Conservation (phyloP, 2,329 filamentous ascomycete genomes). For the Orbilia ellipsospora region DNA sequence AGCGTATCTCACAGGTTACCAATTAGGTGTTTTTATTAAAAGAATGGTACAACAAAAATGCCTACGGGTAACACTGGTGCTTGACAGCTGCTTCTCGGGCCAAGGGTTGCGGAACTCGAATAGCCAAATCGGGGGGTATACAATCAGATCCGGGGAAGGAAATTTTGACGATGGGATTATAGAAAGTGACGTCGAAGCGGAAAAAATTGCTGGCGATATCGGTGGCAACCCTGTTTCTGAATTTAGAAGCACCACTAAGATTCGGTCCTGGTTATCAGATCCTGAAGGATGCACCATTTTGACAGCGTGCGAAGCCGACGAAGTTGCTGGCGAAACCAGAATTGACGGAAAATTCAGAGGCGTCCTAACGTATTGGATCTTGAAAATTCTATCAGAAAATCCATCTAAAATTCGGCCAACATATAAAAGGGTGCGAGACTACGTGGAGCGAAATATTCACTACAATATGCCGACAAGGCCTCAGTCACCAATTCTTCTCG, state of each 20-base stretch:
- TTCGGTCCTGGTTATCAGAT: constrained; percentile 26
- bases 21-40: constrained; percentile 26
- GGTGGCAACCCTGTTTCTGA: not conserved
- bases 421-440: constrained; percentile 13
- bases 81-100: constrained; percentile 46
- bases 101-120: constrained; percentile 1
- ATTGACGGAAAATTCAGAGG: constrained; percentile 4
- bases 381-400: constrained; percentile 3
- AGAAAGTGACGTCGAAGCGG: not conserved
- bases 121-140: not conserved
- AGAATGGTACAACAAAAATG: constrained; percentile 26
- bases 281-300: constrained; percentile 46
- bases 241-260: constrained; percentile 10
- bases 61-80: constrained; percentile 26
- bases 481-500: constrained; percentile 28
- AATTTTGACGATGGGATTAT: not conserved
- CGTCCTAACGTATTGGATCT: constrained; percentile 23
- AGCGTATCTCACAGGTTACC: constrained; percentile 40
- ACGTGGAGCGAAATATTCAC: constrained; percentile 8
- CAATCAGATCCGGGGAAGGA: constrained; percentile 1
- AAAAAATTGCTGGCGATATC: not conserved
- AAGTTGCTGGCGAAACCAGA: constrained; percentile 15
- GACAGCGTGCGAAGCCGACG: constrained; percentile 28
- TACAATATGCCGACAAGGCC: not conserved
- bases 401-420: constrained; percentile 8